Evolutionary conservation across 306 rosid species (phyloP), one percentile per base, ranked within the genome.

Genomic region (Ziziphus jujuba): DNA sequence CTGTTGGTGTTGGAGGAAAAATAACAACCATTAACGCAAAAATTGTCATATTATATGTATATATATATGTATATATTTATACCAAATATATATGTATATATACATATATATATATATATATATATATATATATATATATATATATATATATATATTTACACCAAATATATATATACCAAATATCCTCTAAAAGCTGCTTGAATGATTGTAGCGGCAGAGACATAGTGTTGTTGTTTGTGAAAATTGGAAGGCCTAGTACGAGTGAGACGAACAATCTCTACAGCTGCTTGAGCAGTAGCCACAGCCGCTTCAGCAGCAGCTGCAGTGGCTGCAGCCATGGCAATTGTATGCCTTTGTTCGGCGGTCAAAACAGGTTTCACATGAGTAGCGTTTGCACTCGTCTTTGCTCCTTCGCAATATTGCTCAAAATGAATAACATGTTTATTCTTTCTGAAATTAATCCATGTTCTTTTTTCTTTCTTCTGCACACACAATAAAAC

Each of bases 111-210:
- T n/a, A n/a, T n/a, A n/a, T n/a, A n/a, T n/a, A n/a, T n/a, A n/a
- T n/a, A n/a, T n/a, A n/a, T n/a, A n/a, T n/a, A n/a, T n/a, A n/a
- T n/a, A n/a, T n/a, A n/a, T n/a, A n/a, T n/a, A n/a, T n/a, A n/a
- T n/a, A n/a, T n/a, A n/a, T n/a, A n/a, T n/a, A n/a, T n/a, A n/a
- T n/a, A n/a, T n/a, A n/a, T n/a, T n/a, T n/a, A n/a, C n/a, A n/a
- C n/a, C n/a, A n/a, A n/a, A 5, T 2, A 11, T 13, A 5, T 57
- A 5, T n/a, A 3, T 34, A 77, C 81, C 28, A 77, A 71, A 45
- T 71, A 77, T 16, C 81, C 77, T 72, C 81, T 72, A 48, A 77
- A 71, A 16, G 77, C 66, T 5, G 77, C 66, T 72, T 77, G 81
- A 71, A 77, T 77, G 43, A 72, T 38, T n/a, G 66, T 31, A 61